Base-by-base conservation (phyloP, 768 basidiomycete genomes). In the Leccinum variicolor region DNA sequence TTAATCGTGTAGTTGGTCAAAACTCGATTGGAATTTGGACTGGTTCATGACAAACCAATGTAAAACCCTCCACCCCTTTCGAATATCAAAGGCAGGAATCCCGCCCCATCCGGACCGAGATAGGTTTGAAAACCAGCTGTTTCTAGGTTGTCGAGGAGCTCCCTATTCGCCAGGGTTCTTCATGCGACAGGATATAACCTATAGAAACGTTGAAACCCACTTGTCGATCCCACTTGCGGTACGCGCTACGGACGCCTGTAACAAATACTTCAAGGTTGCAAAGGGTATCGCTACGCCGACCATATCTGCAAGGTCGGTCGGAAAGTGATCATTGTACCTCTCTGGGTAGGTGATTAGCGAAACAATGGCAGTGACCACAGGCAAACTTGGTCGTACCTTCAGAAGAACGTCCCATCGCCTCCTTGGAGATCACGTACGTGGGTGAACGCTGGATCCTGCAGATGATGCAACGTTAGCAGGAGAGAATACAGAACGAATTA, bases 401-500 rank as follows among this genome's bases (percentile, higher is more conserved):
- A n/a, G 9, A 41, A 41, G 17, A 8, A 41, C n/a, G 17, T n/a
- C n/a, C n/a, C n/a, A n/a, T 4, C 9, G 39, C 39, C 39, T 41
- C n/a, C n/a, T 9, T 41, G n/a, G 39, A 41, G n/a, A 41, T n/a
- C 39, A 41, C n/a, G 39, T n/a, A 41, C 4, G 9, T 41, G 39
- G 39, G 39, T 41, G 39, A 41, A 19, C 39, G 39, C 39, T 41
- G 39, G 0, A 66, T 57, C 61, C 67, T 71, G 31, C 31, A 23
- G 15, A n/a, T 10, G 21, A 23, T 13, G 13, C 31, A 31, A 31
- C 31, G 0, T 31, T 31, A 54, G 59, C n/a, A n/a, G 11, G 9
- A n/a, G 78, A 82, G 17, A 61, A 65, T 33, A 14, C 10, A 73
- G 74, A 10, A 31, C 34, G 21, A 39, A 45, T 36, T 4, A 19